Evolutionary conservation across 768 basidiomycete species (phyloP), one percentile per base, ranked within the genome.

Genomic region (Amanita phalloides): DNA sequence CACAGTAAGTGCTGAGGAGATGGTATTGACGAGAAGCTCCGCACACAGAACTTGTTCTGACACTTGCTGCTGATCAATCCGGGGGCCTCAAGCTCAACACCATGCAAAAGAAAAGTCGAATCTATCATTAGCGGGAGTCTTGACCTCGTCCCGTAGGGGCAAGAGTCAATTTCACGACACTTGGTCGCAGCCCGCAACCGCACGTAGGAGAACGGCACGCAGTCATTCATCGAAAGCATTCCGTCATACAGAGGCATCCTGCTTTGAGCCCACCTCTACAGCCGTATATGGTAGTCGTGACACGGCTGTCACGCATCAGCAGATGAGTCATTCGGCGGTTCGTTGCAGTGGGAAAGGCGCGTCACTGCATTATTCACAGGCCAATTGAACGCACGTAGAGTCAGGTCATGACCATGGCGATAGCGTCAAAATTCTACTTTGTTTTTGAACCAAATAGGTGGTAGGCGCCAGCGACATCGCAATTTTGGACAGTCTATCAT

Each of bases 1-100:
- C 1, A 77, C 75, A 1, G 81, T 82, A 33, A 90, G 71, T 0
- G 77, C 71, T 1, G 84, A 84, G 6, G 83, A 77, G n/a, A 88
- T 67, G 47, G 86, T 69, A 3, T 74, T 70, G n/a, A 78, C 77
- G 21, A 89, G 62, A 26, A 88, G 70, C 60, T 91, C 86, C 3
- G 77, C 71, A 48, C 68, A 71, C 49, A 81, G 64, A 7, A 72
- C 69, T 54, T 81, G 76, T 52, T 86, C 81, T n/a, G 68, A 60
- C 21, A 70, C 65, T 49, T 68, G 69, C 57, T 77, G 73, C 4
- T 66, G 68, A 59, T 90, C 86, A 46, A 84, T 75, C 13, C 61
- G 58, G 8, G 68, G 62, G 50, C 4, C 32, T 32, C 32, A 3
- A 11, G 32, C 10, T 32, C 9, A 11, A 32, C 10, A 11, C 32